Conservation (phyloP, 1,284 basidiomycete species). For the Blastosporella zonata region DNA sequence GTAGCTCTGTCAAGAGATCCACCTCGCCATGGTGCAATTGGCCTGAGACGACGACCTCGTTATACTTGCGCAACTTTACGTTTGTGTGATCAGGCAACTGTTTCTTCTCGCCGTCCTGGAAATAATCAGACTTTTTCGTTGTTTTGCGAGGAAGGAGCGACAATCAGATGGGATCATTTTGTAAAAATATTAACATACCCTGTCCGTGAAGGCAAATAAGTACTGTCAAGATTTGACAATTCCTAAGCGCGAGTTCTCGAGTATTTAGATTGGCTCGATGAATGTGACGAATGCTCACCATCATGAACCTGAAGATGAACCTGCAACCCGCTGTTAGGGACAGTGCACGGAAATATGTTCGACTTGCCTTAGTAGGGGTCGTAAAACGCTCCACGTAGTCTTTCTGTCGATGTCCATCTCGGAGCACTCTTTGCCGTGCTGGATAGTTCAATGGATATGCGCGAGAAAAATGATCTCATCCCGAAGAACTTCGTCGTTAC, state of each 20-base stretch:
- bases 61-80: conserved; percentile 30
- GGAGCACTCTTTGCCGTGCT: conserved; percentile 53
- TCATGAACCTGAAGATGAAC: conserved; percentile 77
- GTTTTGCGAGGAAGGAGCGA: background rate
- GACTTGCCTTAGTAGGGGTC: conserved; percentile 62
- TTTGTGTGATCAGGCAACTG: conserved; percentile 16
- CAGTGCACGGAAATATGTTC: background rate
- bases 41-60: conserved; percentile 27
- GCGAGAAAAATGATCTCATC: conserved; percentile 85
- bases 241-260: conserved; percentile 29
- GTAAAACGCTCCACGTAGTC: conserved; percentile 55
- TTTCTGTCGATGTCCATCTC: conserved; percentile 44
- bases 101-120: conserved; percentile 1
- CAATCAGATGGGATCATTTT: background rate
- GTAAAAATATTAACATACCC: conserved; percentile 34
- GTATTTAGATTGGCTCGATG: background rate
- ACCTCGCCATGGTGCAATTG: conserved; percentile 6
- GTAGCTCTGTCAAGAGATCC: conserved; percentile 1
- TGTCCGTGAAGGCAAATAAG: conserved; percentile 69
- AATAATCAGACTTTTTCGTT: background rate
- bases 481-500: conserved; percentile 76
- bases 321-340: conserved; percentile 23
- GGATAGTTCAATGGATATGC: conserved; percentile 75
- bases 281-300: conserved; percentile 31
- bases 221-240: conserved; percentile 70